Evolutionary conservation across 2,329 filamentous ascomycete genomes (phyloP).

Genomic region (Rutstroemia sp.): DNA sequence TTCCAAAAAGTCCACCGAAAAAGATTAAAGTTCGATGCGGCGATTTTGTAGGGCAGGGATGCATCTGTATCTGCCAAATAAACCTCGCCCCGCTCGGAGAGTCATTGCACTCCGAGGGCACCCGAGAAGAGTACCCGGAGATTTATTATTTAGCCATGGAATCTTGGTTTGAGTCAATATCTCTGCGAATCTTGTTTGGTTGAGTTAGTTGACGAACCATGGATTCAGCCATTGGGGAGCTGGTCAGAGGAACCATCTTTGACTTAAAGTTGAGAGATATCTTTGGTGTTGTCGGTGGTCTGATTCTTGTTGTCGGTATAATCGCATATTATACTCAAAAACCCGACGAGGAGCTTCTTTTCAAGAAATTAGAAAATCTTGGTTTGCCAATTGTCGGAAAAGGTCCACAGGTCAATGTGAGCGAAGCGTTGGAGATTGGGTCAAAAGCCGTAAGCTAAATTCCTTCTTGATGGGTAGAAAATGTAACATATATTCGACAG

Average conservation of each 20-base stretch:
- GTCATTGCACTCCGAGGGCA: not conserved
- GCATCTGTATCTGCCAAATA: not conserved
- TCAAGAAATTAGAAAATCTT: not conserved
- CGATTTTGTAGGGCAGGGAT: not conserved
- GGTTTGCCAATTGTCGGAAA: not conserved
- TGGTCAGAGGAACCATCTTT: not conserved
- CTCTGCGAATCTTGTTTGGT: not conserved
- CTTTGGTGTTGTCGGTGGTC: not conserved
- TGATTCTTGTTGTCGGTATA: not conserved
- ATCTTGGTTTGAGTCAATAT: not conserved
- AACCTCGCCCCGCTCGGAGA: not conserved
- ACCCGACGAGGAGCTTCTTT: not conserved
- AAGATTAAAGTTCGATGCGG: not conserved
- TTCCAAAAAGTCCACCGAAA: not conserved
- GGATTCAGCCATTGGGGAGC: not conserved
- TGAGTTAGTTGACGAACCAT: not conserved
- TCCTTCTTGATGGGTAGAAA: no score
- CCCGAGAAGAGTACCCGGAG: not conserved
- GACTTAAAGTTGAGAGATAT: not conserved
- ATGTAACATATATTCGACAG: not conserved
- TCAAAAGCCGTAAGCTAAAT: not conserved
- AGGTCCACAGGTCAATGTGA: not conserved
- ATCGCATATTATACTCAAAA: not conserved
- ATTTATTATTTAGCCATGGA: not conserved
- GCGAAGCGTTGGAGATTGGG: slow-evolving; percentile 1